Evolutionary conservation across 2,329 filamentous ascomycete species (phyloP), one percentile per base, ranked within the genome.

Genomic region (Raffaelea albimanens): DNA sequence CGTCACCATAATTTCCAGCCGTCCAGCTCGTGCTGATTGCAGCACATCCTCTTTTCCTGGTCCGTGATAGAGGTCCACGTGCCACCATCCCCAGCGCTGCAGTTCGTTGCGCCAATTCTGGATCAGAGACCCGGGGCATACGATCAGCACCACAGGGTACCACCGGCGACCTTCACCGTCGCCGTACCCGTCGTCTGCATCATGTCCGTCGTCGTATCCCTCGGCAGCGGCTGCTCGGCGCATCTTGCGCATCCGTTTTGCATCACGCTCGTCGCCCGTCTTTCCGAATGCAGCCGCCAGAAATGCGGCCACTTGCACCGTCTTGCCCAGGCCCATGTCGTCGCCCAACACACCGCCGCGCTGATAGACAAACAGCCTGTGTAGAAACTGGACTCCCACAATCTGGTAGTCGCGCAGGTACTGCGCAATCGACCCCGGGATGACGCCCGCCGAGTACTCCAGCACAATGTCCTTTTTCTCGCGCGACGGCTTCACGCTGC

Each of bases 281-380:
- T 98, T 98, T 8, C 93, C 93, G 61, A 95, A 98, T 0, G 89
- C 90, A 1, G 82, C 88, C 0, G 88, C 87, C 20, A 98, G 70
- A 55, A 98, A 97, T 0, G 90, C 86, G 49, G 89, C 93, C 22
- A 98, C 87, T 63, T 98, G 93, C 2, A 98, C 87, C 0, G 93
- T 98, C 65, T 98, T 98, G 1, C 93, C 93, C 29, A 98, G 66
- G 19, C 93, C 93, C 93, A 98, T 98, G 59, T 98, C 93, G 60
- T 98, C 93, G 3, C 91, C 90, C 0, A 98, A 73, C 20, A 98
- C 86, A 2, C 86, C 88, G 1, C 93, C 93, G 56, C 83, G 84
- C 59, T 98, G 93, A 55, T 87, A 91, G 4, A 96, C 84, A 60
- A 97, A 97, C 20, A 87, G 76, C 50, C 87, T 78, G 61, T 97